Percentiles rank a stretch among this genome's conserved stretches.
Conservation (phyloP, 192 early-diverging fungal genomes). For the Dimargaris verticillata region DNA sequence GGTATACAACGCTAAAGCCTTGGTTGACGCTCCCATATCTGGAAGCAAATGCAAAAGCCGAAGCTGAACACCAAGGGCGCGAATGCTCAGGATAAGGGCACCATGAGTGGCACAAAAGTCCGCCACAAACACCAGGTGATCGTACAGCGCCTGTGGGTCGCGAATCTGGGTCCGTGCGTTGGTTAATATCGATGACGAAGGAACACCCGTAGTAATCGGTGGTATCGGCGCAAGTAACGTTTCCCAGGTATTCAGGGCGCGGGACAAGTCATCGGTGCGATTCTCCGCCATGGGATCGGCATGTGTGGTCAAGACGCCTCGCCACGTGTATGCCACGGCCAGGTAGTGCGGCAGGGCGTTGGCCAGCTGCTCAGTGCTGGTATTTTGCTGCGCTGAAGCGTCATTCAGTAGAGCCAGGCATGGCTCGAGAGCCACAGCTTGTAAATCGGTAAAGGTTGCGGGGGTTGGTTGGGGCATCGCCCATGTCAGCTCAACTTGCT, state of each 20-base stretch:
- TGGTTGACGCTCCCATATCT: no score
- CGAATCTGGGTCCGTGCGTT: neutral
- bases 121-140: neutral
- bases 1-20: no score
- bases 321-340: conserved; percentile 2
- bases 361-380: neutral
- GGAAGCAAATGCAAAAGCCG: no score
- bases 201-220: neutral
- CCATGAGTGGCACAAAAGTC: neutral
- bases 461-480: neutral
- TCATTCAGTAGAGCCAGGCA: neutral
- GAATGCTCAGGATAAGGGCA: no score
- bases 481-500: neutral
- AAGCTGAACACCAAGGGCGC: no score
- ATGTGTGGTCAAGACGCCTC: neutral
- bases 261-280: neutral
- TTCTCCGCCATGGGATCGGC: neutral
- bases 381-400: neutral
- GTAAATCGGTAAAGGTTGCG: neutral
- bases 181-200: no score
- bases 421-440: neutral
- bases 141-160: neutral
- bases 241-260: neutral
- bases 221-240: neutral
- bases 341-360: neutral